These are phyloP conservation scores for Monilinia vaccinii-corymbosi DNA, from an alignment of 2,329 filamentous ascomycete genomes.

Conservation along the genomic window DNA sequence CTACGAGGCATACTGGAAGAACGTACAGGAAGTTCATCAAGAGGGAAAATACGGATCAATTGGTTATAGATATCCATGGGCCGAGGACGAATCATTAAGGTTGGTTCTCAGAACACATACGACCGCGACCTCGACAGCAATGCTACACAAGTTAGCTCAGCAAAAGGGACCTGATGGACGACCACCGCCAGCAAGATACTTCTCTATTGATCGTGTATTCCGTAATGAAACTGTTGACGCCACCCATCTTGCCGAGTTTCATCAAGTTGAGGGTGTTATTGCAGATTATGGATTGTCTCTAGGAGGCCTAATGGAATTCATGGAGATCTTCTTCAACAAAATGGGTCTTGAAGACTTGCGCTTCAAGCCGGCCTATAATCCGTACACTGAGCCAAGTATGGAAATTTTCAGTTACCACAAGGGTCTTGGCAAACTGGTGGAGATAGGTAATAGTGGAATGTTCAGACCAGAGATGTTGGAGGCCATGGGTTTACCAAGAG, in stretches of 20 bases:
- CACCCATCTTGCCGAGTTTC: conserved; percentile 95
- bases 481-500: conserved; percentile 84
- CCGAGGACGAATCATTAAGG: conserved; percentile 72
- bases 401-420: conserved; percentile 96
- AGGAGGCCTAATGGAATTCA: conserved; percentile 87
- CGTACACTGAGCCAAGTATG: conserved; percentile 93
- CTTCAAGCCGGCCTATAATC: conserved; percentile 97
- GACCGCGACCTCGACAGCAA: conserved; percentile 81
- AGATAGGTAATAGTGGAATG: conserved; percentile 98
- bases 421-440: conserved; percentile 81
- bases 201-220: conserved; percentile 98
- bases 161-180: conserved; percentile 64
- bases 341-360: conserved; percentile 83
- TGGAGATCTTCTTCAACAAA: conserved; percentile 91
- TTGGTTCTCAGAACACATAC: conserved; percentile 95
- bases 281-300: conserved; percentile 90
- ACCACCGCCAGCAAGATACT: conserved; percentile 73
- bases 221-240: conserved; percentile 95
- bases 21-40: conserved; percentile 80
- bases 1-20: conserved; percentile 81
- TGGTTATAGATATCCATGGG: conserved; percentile 94
- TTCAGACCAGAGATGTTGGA: conserved; percentile 97
- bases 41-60: conserved; percentile 89
- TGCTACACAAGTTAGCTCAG: conserved; percentile 81
- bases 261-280: conserved; percentile 97